Percentiles rank a stretch among this genome's conserved stretches.
Conservation (phyloP, 441 rosid genomes). For the Raphanus hybrid region DNA sequence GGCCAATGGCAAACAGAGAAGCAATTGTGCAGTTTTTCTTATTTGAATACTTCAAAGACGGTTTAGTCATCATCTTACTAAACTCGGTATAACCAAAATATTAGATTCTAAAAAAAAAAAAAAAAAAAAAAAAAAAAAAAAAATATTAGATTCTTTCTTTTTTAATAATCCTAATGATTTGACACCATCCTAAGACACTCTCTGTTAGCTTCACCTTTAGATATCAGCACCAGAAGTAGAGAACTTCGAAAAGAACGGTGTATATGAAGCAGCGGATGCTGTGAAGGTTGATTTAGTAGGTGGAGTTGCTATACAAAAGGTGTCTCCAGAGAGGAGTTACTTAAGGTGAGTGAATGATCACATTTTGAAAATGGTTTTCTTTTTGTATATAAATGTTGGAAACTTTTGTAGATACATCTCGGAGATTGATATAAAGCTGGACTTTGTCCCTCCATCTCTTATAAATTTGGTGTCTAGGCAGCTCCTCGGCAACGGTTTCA, state of each 20-base stretch:
- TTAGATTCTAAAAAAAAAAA: too few species aligned
- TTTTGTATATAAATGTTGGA: not conserved
- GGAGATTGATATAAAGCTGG: slow-evolving; percentile 83
- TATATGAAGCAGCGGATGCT: slow-evolving; percentile 70
- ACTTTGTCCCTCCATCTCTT: slow-evolving; percentile 84
- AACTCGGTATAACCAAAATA: slow-evolving; percentile 63
- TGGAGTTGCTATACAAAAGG: slow-evolving; percentile 92
- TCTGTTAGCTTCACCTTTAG: slow-evolving; percentile 46
- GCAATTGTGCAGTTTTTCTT: slow-evolving; percentile 59
- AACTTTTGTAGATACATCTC: slow-evolving; percentile 69
- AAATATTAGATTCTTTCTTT: not conserved
- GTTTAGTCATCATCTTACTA: slow-evolving; percentile 59
- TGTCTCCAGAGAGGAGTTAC: slow-evolving; percentile 73
- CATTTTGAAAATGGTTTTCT: slow-evolving; percentile 7
- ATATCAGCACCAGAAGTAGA: slow-evolving; percentile 68
- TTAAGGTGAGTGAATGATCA: slow-evolving; percentile 51
- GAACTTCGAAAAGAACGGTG: slow-evolving; percentile 59
- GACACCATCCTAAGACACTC: not conserved
- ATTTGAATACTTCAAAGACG: slow-evolving; percentile 81
- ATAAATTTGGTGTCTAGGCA: slow-evolving; percentile 91
- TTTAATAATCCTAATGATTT: slow-evolving; percentile 10
- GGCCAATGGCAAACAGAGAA: slow-evolving; percentile 92
- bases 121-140: too few species aligned
- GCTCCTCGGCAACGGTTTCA: slow-evolving; percentile 87
- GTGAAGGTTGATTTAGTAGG: slow-evolving; percentile 86